Evolutionary conservation across 2,329 filamentous ascomycete species (phyloP).

Genomic region (Penicillium sp.): DNA sequence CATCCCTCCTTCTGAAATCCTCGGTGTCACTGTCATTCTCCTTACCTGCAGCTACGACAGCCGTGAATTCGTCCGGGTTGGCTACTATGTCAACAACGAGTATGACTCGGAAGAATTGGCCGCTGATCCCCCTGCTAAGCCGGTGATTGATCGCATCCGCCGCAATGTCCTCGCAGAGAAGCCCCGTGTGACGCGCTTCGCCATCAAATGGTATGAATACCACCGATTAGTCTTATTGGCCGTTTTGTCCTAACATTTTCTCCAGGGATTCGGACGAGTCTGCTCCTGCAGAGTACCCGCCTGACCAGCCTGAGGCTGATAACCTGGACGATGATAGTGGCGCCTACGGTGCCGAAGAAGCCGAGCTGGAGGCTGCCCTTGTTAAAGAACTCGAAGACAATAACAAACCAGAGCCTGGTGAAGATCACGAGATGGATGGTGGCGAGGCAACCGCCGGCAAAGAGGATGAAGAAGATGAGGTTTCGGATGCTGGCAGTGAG

Average conservation of each 20-base stretch:
- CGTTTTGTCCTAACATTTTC: slow-evolving; percentile 3
- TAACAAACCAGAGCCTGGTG: slow-evolving; percentile 44
- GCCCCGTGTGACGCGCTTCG: slow-evolving; percentile 93
- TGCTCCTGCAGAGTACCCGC: slow-evolving; percentile 91
- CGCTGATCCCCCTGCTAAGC: slow-evolving; percentile 86
- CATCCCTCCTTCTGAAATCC: slow-evolving; percentile 91
- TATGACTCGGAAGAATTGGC: slow-evolving; percentile 89
- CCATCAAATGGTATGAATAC: slow-evolving; percentile 82
- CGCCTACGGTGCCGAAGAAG: slow-evolving; percentile 87
- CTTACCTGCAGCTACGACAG: slow-evolving; percentile 95
- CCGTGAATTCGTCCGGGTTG: slow-evolving; percentile 94
- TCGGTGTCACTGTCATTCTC: slow-evolving; percentile 95
- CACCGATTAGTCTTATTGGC: not conserved
- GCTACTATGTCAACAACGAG: slow-evolving; percentile 99
- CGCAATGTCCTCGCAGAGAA: slow-evolving; percentile 95
- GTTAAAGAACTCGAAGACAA: slow-evolving; percentile 52
- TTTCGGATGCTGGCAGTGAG: slow-evolving; percentile 72
- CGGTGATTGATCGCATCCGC: slow-evolving; percentile 84
- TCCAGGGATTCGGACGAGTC: slow-evolving; percentile 94
- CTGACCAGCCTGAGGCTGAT: slow-evolving; percentile 96
- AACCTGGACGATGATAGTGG: slow-evolving; percentile 75
- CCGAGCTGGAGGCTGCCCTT: slow-evolving; percentile 65
- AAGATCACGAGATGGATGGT: slow-evolving; percentile 74
- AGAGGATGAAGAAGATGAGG: slow-evolving; percentile 58
- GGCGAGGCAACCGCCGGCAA: slow-evolving; percentile 55